A percentile compares a stretch with the other conserved stretches of the same genome.
Evolutionary conservation across 257 asterid species (phyloP).

Genomic region (Voacanga thouarsii): DNA sequence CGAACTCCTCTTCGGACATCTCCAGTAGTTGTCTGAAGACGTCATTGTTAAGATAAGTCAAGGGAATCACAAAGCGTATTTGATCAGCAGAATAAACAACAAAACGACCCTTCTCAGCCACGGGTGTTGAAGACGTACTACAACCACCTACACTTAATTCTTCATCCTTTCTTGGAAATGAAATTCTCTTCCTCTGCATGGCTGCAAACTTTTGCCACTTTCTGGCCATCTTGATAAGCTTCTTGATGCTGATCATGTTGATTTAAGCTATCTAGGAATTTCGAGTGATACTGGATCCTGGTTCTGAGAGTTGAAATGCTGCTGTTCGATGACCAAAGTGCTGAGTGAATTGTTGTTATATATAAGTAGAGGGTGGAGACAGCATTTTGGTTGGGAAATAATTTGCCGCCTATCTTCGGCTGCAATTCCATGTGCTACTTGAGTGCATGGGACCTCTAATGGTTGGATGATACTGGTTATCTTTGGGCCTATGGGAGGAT

Average conservation of each 20-base stretch:
- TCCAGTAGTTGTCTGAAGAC: slow-evolving; percentile 18
- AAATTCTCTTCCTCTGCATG: slow-evolving; percentile 18
- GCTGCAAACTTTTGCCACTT: slow-evolving; percentile 31
- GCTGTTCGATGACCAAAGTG: neutral
- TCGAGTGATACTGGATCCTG: neutral
- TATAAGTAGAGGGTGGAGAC: neutral
- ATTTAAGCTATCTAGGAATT: neutral
- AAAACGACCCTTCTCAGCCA: slow-evolving; percentile 15
- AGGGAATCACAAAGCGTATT: slow-evolving; percentile 15
- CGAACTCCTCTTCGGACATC: slow-evolving; percentile 32
- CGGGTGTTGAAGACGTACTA: neutral
- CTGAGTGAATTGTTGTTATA: neutral
- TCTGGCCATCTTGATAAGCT: slow-evolving; percentile 29
- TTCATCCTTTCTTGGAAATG: slow-evolving; percentile 5
- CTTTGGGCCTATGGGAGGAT: neutral
- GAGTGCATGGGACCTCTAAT: neutral
- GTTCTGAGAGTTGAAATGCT: neutral
- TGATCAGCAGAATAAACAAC: slow-evolving; percentile 10
- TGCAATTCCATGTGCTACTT: neutral
- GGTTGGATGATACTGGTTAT: neutral
- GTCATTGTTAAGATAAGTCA: slow-evolving; percentile 9
- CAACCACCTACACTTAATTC: neutral
- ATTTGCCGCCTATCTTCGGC: neutral
- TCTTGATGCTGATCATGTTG: slow-evolving; percentile 28
- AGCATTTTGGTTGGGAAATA: neutral